Percentiles rank a stretch among this genome's conserved stretches.
Evolutionary conservation across 1,139 yeast species (phyloP).

Genomic region (Hemisphaericaspora xylofermentans): DNA sequence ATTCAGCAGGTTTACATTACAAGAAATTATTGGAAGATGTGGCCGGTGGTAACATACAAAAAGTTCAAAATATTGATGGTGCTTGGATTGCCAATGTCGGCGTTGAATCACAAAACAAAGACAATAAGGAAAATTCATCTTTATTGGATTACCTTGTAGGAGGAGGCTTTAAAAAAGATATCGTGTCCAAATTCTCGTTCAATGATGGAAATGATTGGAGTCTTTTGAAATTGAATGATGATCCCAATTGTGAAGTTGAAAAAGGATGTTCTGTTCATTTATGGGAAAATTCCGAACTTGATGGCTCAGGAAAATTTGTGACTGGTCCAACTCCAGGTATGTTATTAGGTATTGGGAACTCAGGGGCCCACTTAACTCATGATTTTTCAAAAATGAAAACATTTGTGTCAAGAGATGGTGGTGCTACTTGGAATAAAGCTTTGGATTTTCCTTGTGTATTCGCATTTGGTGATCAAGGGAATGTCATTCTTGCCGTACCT

Average conservation of each 20-base stretch:
- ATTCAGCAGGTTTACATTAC: conserved; percentile 62
- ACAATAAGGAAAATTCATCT: conserved; percentile 19
- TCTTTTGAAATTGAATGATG: conserved; percentile 44
- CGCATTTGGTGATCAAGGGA: conserved; percentile 81
- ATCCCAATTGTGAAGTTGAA: conserved; percentile 45
- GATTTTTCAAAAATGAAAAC: conserved; percentile 39
- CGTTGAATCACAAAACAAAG: conserved; percentile 21
- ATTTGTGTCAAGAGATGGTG: conserved; percentile 77
- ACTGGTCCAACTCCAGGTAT: conserved; percentile 76
- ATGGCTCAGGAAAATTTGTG: conserved; percentile 56
- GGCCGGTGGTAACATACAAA: conserved; percentile 44
- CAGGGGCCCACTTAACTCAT: conserved; percentile 36
- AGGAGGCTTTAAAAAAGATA: conserved; percentile 20
- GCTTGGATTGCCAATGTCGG: conserved; percentile 59
- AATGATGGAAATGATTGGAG: conserved; percentile 71
- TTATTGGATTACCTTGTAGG: conserved; percentile 31
- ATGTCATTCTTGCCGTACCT: conserved; percentile 64
- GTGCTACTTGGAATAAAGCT: conserved; percentile 64
- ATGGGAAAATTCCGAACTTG: conserved; percentile 46
- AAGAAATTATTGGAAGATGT: conserved; percentile 46
- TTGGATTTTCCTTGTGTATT: conserved; percentile 56
- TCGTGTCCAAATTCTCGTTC: conserved; percentile 43
- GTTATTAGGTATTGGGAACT: conserved; percentile 57
- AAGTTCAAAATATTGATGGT: conserved; percentile 66
- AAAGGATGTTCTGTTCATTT: conserved; percentile 59